A percentile compares a stretch with the other conserved stretches of the same genome.
phyloP scores from a whole-genome alignment of 306 rosid genomes.

The Leucaena leucocephala region DNA sequence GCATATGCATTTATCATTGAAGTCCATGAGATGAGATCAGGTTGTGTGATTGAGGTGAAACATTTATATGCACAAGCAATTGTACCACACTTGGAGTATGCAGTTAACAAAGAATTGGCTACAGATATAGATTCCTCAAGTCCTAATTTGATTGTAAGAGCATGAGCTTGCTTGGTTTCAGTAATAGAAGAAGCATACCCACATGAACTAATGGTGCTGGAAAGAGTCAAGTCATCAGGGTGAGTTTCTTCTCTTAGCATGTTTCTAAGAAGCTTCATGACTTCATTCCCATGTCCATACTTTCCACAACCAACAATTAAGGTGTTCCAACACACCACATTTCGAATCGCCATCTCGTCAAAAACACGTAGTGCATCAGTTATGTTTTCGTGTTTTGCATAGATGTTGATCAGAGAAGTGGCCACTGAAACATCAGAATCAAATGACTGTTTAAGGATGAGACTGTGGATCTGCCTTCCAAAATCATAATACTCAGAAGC shows the following conservation, averaged over 20 bases:
- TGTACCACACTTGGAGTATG: constrained; percentile 79
- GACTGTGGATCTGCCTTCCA: constrained; percentile 62
- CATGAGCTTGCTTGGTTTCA: constrained; percentile 64
- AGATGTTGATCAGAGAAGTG: constrained; percentile 65
- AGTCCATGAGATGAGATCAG: constrained; percentile 77
- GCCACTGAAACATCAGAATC: constrained; percentile 71
- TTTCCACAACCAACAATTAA: constrained; percentile 69
- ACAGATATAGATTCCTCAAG: constrained; percentile 57
- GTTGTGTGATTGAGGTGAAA: constrained; percentile 51
- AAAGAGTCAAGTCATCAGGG: constrained; percentile 70
- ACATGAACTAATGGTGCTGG: constrained; percentile 69
- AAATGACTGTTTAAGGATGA: constrained; percentile 50
- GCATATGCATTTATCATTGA: constrained; percentile 70
- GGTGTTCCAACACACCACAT: constrained; percentile 73
- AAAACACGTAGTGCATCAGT: constrained; percentile 53
- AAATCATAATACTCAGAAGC: constrained; percentile 39
- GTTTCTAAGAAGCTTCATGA: constrained; percentile 55
- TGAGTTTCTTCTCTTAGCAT: constrained; percentile 52
- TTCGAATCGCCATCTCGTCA: constrained; percentile 47
- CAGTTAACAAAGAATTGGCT: constrained; percentile 59
- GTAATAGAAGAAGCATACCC: constrained; percentile 50
- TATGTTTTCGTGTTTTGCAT: constrained; percentile 52
- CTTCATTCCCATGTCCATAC: constrained; percentile 55
- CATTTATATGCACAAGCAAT: constrained; percentile 55
- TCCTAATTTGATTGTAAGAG: constrained; percentile 54